Percentiles rank a stretch among this genome's conserved stretches.
phyloP scores from a whole-genome alignment of 2,329 filamentous ascomycete genomes.

The Nemania diffusa region DNA sequence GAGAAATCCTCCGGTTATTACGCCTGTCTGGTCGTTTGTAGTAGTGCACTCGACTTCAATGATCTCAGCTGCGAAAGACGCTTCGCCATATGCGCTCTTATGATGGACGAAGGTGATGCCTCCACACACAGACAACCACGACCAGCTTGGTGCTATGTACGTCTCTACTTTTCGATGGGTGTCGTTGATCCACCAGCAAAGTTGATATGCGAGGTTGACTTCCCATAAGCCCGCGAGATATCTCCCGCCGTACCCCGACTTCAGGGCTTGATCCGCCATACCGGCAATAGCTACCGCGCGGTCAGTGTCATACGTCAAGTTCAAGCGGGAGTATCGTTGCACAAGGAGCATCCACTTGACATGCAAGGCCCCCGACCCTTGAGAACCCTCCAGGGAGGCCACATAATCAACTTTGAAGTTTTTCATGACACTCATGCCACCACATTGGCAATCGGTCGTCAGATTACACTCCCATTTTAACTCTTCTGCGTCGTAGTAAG shows the following conservation, averaged over 20 bases:
- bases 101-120: not conserved
- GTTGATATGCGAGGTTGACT: not conserved
- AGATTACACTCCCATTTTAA: constrained; percentile 4
- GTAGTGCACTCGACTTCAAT: not conserved
- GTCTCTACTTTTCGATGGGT: not conserved
- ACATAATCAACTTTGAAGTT: constrained; percentile 1
- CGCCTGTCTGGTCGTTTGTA: not conserved
- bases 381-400: not conserved
- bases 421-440: not conserved
- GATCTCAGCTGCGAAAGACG: not conserved
- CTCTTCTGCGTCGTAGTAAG: not conserved
- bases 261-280: not conserved
- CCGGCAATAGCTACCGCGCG: not conserved
- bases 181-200: not conserved
- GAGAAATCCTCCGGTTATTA: not conserved
- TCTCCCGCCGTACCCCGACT: not conserved
- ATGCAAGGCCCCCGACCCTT: not conserved
- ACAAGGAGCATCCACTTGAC: not conserved
- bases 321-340: not conserved
- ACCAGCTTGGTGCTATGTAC: not conserved
- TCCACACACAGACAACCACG: not conserved
- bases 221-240: constrained; percentile 4
- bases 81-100: not conserved
- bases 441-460: not conserved
- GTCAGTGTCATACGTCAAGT: constrained; percentile 1